Evolutionary conservation across 129 eudicot species (phyloP).

Genomic region (Flaveria trinervia): DNA sequence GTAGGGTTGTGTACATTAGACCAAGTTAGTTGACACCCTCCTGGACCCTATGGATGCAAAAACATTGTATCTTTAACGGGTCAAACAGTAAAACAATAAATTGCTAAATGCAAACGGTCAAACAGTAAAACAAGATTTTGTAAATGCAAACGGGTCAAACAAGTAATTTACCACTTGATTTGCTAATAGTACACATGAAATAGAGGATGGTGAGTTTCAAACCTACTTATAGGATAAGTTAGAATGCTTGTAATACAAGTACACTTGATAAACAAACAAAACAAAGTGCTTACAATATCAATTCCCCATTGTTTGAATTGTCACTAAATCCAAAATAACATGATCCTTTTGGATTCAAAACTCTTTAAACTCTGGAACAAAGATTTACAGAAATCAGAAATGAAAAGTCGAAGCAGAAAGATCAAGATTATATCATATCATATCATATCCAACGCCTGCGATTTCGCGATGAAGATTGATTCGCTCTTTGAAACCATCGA

Average conservation of each 20-base stretch:
- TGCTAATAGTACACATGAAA: background rate
- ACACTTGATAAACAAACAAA: background rate
- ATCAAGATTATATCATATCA: background rate
- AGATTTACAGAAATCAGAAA: conserved; percentile 27
- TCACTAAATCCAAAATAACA: conserved; percentile 20
- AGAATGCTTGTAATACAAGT: background rate
- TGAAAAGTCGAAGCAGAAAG: background rate
- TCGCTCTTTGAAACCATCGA: conserved; percentile 79
- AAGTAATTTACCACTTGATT: background rate
- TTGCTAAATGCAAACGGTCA: background rate
- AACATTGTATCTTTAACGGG: background rate
- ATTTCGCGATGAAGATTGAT: conserved; percentile 46
- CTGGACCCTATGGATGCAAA: too few species aligned
- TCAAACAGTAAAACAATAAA: background rate
- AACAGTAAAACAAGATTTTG: background rate
- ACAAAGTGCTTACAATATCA: conserved; percentile 29
- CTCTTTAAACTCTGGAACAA: conserved; percentile 22
- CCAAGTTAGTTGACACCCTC: too few species aligned
- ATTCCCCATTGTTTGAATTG: conserved; percentile 25
- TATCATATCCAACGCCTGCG: conserved; percentile 70
- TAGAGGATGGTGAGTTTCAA: conserved; percentile 6
- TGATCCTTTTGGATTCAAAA: conserved; percentile 18
- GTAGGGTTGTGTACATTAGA: too few species aligned
- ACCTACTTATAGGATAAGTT: background rate
- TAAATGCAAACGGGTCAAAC: background rate